Base-by-base conservation (phyloP, 495 filamentous ascomycete genomes). In the Tuber aestivum region DNA sequence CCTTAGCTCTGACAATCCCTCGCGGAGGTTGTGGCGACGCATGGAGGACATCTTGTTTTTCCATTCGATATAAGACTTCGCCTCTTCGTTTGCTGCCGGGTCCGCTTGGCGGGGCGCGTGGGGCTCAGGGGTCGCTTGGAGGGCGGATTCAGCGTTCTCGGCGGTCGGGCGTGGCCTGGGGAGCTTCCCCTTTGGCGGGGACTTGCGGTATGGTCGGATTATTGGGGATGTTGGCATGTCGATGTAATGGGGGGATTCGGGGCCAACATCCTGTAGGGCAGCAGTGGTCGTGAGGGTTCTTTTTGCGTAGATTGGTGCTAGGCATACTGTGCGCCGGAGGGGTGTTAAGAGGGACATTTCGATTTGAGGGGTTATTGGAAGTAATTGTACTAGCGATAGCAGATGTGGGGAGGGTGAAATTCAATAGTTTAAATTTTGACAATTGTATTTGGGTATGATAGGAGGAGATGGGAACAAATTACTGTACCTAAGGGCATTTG, bases 181-280 rank as follows among this genome's bases (percentile, higher is more conserved):
- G 2, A 94, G 89, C 37, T 88, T 87, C 82, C 92, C 92, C 85
- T 93, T 93, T 14, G 81, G 77, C 14, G 83, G 82, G 21, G 85
- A 84, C 80, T 83, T 74, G 41, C 42, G 38, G 56, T 65, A 65
- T 35, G 56, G 68, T 68, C 74, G 81, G 72, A 76, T 56, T 50
- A 61, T 45, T 48, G 72, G 74, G 14, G 75, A 86, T 80, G 89
- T 87, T 44, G 92, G 92, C 65, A 94, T 84, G 76, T 92, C 88
- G 82, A 94, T 89, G 85, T 90, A 94, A 74, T 87, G 87, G 76
- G 92, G 92, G 68, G 89, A 92, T 81, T 93, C 91, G 23, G 92
- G 92, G 16, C 85, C 84, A 71, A 89, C 84, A 56, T 65, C 56
- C 80, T 76, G 65, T 72, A 75, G 16, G 76, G 41, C 37, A 79